Evolutionary conservation across 352 stramenopile species (phyloP), one percentile per base, ranked within the genome.

Genomic region (Phytophthora hibernalis): DNA sequence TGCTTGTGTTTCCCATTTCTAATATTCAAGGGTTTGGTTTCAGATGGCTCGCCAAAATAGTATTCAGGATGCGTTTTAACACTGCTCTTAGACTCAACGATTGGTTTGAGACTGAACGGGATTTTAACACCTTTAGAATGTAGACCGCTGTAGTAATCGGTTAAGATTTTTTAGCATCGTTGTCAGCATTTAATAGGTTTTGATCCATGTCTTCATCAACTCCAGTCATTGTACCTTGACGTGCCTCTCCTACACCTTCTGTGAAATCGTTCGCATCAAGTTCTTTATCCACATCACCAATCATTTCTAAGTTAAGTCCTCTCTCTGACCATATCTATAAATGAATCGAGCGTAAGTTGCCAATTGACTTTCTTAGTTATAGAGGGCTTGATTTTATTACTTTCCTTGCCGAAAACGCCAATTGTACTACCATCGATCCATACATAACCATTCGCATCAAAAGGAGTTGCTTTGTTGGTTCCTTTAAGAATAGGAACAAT

Each of bases 131-230:
- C 38, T 2, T 50, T 59, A 37, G 37, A 24, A 54, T 54, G 1
- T 31, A 50, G 11, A 15, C 8, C 2, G 21, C 3, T 28, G 37
- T 58, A 58, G 18, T 42, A 58, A 49, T 49, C 22, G 7, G 37
- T 48, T 58, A 58, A 38, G 8, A 58, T 49, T 9, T 9, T 37
- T 55, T 49, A 47, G 51, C 51, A 58, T 58, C 51, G 13, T 58
- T 58, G 22, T 58, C 51, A 11, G 51, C 51, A 20, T 58, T 55
- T 5, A 1, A 21, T 51, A 55, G 56, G 2, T 43, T 49, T 64
- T 51, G 21, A 51, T 64, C 18, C 33, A 51, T 64, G 54, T 55
- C 56, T 33, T 51, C 56, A 64, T 64, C 56, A 28, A 55, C 15
- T 42, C 56, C 56, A 51, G 18, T n/a, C 35, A 49, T 54, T 44